Conservation (phyloP, 352 stramenopile genomes). For the Globisporangium spinosum region DNA sequence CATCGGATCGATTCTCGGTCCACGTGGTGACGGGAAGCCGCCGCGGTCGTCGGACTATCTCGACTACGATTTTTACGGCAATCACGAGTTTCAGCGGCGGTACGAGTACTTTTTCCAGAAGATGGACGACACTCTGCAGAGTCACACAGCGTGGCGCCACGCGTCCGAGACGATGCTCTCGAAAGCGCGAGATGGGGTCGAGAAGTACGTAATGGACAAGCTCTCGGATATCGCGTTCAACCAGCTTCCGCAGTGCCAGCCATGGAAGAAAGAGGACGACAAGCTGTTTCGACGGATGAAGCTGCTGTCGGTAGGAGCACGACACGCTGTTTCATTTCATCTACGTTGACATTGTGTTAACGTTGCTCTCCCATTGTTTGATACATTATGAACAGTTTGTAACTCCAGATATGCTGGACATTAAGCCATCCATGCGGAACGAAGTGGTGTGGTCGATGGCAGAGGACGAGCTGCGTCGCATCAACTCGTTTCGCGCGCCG, state of each 20-base stretch:
- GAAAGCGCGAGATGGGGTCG: conserved; percentile 78
- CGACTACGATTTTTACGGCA: conserved; percentile 80
- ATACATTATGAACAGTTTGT: conserved; percentile 43
- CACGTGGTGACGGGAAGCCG: conserved; percentile 65
- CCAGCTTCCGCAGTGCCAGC: conserved; percentile 52
- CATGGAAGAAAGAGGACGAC: conserved; percentile 76
- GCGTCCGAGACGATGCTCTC: conserved; percentile 52
- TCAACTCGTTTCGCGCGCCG: conserved; percentile 81
- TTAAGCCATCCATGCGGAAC: conserved; percentile 88
- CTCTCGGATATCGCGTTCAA: conserved; percentile 78
- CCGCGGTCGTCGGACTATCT: conserved; percentile 66
- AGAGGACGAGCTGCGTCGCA: conserved; percentile 86
- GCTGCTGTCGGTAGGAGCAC: conserved; percentile 54
- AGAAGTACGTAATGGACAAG: conserved; percentile 92
- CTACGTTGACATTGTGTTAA: conserved; percentile 5
- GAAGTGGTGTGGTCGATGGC: conserved; percentile 89
- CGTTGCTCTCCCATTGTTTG: neutral
- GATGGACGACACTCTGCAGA: conserved; percentile 56
- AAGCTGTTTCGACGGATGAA: conserved; percentile 75
- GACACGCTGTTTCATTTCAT: neutral
- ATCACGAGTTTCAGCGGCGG: conserved; percentile 60
- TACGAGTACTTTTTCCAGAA: conserved; percentile 70
- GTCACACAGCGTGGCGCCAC: conserved; percentile 64
- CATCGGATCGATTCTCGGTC: conserved; percentile 70
- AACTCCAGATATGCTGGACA: conserved; percentile 87